Conservation (phyloP, 1,284 basidiomycete species). For the Cryptococcus amylolentus region DNA sequence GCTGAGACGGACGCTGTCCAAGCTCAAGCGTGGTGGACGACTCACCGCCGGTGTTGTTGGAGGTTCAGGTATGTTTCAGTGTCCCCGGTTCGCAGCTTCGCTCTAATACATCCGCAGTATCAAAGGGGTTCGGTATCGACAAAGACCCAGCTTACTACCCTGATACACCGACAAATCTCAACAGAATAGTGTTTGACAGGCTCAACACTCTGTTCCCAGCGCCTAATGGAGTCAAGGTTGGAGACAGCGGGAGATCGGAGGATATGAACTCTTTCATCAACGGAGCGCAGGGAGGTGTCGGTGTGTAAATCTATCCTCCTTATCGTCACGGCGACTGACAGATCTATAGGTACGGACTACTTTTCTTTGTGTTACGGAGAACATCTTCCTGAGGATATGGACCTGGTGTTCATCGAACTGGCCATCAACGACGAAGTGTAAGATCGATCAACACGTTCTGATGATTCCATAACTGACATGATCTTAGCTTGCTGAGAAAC, state of each 20-base stretch:
- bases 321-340: background rate
- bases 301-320: slow-evolving; percentile 7
- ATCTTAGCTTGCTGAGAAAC: slow-evolving; percentile 13
- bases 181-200: slow-evolving; percentile 38
- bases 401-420: slow-evolving; percentile 36
- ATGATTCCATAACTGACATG: background rate
- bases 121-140: slow-evolving; percentile 31
- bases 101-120: slow-evolving; percentile 16
- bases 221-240: slow-evolving; percentile 9
- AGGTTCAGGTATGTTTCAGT: slow-evolving; percentile 19
- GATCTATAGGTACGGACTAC: slow-evolving; percentile 31
- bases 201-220: slow-evolving; percentile 36
- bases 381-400: slow-evolving; percentile 35
- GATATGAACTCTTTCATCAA: slow-evolving; percentile 30
- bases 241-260: slow-evolving; percentile 13
- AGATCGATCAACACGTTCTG: background rate
- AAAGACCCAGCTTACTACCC: slow-evolving; percentile 12
- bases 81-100: background rate
- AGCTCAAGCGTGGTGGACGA: slow-evolving; percentile 26
- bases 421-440: slow-evolving; percentile 43
- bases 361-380: slow-evolving; percentile 33
- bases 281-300: slow-evolving; percentile 40
- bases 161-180: slow-evolving; percentile 29
- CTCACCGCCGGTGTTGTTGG: slow-evolving; percentile 30
- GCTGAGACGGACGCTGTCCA: slow-evolving; percentile 23